Base-by-base conservation (phyloP, 1,284 basidiomycete species). In the Ceratobasidium sp. region DNA sequence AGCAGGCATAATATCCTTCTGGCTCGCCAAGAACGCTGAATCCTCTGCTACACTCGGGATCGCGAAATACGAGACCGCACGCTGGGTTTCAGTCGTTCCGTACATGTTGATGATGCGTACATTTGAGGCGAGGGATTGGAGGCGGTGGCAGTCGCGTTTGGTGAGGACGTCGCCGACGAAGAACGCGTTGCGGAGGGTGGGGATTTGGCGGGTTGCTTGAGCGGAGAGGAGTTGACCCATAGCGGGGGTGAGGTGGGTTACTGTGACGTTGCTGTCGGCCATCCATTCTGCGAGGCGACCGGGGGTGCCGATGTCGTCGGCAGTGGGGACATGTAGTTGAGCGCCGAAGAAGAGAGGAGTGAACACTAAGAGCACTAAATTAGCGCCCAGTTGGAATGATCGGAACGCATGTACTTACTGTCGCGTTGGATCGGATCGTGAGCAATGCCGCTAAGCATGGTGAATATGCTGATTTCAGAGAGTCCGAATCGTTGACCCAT, bases 111-210 rank as follows among this genome's bases (percentile, higher is more conserved):
- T 93, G 83, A 99, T 98, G 63, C 90, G 87, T 15, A 97, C 96
- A 80, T 99, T 98, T 44, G 91, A 85, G 0, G 98, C 98, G 60
- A 99, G 91, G 4, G 94, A 89, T 83, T 99, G 98, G 7, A 99
- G 88, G 64, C 98, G 93, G 54, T 95, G 90, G 82, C 98, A 99
- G 83, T 99, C 98, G 60, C 98, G 93, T 85, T 99, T 99, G 78
- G 98, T 99, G 75, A 99, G 90, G 45, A 99, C 92, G 81, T 99
- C 98, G n/a, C 98, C 98, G 74, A 99, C 98, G 81, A 99, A 99
- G 87, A 99, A 99, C 11, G 98, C 98, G 80, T 95, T 96, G 50
- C 84, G 86, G 31, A 99, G 90, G 8, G 92, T 89, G 0, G 95
- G 93, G 78, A 99, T 98, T 80, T 94, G 91, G 22, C 91, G 87